A percentile compares a stretch with the other conserved stretches of the same genome.
These are phyloP conservation scores for Aspergillus spinulosporus DNA, from an alignment of 2,329 filamentous ascomycete species.

Conservation along the genomic window DNA sequence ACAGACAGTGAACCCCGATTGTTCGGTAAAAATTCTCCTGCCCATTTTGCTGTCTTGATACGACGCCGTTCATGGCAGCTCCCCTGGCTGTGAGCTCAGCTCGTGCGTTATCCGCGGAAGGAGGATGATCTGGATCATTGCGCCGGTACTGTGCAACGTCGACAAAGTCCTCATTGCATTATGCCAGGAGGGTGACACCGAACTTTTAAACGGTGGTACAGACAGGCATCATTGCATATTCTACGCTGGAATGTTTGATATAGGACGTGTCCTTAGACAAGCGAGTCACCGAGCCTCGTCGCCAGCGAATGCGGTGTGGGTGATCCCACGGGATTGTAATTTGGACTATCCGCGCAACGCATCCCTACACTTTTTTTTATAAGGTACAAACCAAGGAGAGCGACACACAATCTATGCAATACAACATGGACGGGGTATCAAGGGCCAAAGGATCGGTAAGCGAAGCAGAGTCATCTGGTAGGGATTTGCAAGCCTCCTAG, in stretches of 20 bases:
- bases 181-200: neutral
- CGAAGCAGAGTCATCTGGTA: constrained; percentile 7
- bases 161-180: neutral
- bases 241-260: neutral
- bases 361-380: neutral
- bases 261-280: neutral
- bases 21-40: neutral
- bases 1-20: neutral
- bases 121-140: neutral
- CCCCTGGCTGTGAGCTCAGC: neutral
- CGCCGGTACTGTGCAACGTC: constrained; percentile 1
- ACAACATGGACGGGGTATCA: constrained; percentile 14
- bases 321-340: neutral
- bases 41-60: neutral
- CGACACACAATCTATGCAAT: constrained; percentile 14
- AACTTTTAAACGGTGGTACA: neutral
- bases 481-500: constrained; percentile 4
- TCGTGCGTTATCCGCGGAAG: neutral
- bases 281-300: neutral
- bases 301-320: neutral
- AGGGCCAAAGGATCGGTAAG: constrained; percentile 1
- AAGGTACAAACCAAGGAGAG: constrained; percentile 3
- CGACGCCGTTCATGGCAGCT: neutral
- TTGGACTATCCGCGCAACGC: constrained; percentile 5
- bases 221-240: constrained; percentile 4